Base-by-base conservation (phyloP, 768 basidiomycete species). In the Kwoniella dejecticola region DNA sequence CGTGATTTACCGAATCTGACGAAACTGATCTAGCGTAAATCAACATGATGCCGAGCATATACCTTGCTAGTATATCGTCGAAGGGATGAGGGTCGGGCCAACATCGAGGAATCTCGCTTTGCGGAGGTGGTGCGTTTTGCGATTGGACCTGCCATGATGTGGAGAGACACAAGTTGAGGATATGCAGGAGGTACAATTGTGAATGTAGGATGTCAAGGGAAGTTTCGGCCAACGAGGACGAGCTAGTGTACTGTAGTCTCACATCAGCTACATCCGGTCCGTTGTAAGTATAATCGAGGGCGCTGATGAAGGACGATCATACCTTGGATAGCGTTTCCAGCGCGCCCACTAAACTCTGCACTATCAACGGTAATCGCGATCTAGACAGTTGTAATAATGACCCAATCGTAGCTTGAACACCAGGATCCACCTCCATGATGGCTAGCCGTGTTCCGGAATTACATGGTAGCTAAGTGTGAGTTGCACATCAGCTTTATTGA, bases 161-260 rank as follows among this genome's bases (percentile, higher is more conserved):
- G 4, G 89, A 85, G 83, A 94, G 86, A 47, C 87, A 85, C 44
- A 88, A 82, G 0, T 88, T 83, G 12, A 95, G 79, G 23, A 93
- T 86, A 79, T 93, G 91, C 70, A 93, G 82, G 38, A 94, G 80
- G 68, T 90, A 90, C 1, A 94, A 82, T 75, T 93, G 89, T 0
- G 91, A 93, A 72, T 94, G 91, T 3, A 92, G 83, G 42, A 88
- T 84, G 57, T 91, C 88, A 17, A 89, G 81, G 2, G 86, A 81
- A 58, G 84, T 80, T 55, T 66, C 58, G 23, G 46, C 49, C 11
- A 63, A 50, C 8, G 71, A 52, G 4, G 62, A 64, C 3, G 57
- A 54, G 45, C 57, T 64, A 1, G 64, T 61, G 56, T 68, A 65
- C 69, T 72, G 31, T 6, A 5, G 19, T 41, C 24, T 23, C 3